Evolutionary conservation across 139 green algal genomes (phyloP).

Genomic region (Parachlorella kessleri): DNA sequence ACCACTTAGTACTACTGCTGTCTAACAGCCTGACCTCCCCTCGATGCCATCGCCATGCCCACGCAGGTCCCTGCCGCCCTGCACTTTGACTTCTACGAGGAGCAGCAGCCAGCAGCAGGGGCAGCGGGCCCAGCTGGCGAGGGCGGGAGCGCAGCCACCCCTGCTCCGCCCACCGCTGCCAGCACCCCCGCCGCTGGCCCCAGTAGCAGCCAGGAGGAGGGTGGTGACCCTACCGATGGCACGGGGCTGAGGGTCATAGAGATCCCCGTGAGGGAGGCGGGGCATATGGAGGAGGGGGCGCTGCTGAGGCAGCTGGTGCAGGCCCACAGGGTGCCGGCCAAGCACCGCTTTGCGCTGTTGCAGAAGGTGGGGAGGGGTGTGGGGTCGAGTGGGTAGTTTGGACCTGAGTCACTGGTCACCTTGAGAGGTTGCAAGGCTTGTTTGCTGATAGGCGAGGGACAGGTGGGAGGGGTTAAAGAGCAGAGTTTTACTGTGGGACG

Average conservation of each 20-base stretch:
- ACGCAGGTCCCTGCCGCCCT: constrained; percentile 60
- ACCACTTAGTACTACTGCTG: too few relatives aligned
- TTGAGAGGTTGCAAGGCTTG: too few relatives aligned
- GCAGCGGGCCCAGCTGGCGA: neutral
- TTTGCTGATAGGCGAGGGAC: too few relatives aligned
- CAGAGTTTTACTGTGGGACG: too few relatives aligned
- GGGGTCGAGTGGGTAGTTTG: too few relatives aligned
- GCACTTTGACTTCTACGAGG: constrained; percentile 78
- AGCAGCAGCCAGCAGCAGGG: too few relatives aligned
- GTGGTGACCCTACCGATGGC: too few relatives aligned
- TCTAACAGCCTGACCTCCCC: too few relatives aligned
- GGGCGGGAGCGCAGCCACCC: neutral
- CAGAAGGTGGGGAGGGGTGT: constrained; percentile 76
- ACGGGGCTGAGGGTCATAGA: neutral
- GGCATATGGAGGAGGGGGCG: constrained; percentile 24
- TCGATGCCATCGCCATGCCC: too few relatives aligned
- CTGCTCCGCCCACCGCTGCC: constrained; percentile 9
- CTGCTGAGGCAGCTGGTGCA: constrained; percentile 69
- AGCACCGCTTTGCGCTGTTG: constrained; percentile 56
- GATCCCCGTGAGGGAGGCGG: neutral
- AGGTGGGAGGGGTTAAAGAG: too few relatives aligned
- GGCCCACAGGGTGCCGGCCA: constrained; percentile 61
- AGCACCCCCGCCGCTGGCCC: neutral
- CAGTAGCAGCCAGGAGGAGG: constrained; percentile 11
- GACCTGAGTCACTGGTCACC: too few relatives aligned